Base-by-base conservation (phyloP, 176 grass and related monocot genomes). In the Hyparrhenia diplandra region DNA sequence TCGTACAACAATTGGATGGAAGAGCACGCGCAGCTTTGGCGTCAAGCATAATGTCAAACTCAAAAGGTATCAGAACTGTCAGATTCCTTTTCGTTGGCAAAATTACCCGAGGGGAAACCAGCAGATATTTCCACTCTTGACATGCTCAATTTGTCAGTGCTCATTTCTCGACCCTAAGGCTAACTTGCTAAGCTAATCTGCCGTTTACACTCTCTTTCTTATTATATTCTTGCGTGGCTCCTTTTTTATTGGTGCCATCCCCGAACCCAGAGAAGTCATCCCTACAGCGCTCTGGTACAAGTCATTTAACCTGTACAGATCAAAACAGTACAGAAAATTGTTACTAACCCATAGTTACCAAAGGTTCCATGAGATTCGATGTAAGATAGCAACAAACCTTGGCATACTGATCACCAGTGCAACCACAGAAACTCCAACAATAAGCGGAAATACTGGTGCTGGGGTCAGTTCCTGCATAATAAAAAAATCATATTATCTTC, bases 361-460 rank as follows among this genome's bases (percentile, higher is more conserved):
- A 30, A 34, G 55, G 63, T 41, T 64, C 23, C 79, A 80, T 34
- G 16, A 78, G 58, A 54, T n/a, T 5, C 18, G 7, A 8, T 12
- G n/a, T 39, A 18, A 85, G 74, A 82, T 79, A 77, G 65, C 76
- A 73, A 82, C 77, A 67, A 71, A 99, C 90, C 93, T 99, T 71
- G 97, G 93, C 91, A 99, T 99, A 60, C 90, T 90, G 82, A 99
- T 88, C 82, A 95, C 87, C 17, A 96, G 75, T 67, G 88, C 79
- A 82, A 96, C 85, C 29, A 88, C 85, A 67, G 82, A 93, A 79
- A 99, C 79, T 69, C 92, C 97, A 62, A 93, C 87, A 21, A 95
- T 73, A 73, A 99, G 87, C 12, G 97, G 97, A 23, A 93, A 84
- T 45, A 96, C 88, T 40, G 97, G 89, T 18, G 91, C 97, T 31